Conservation (phyloP, 805 yeast genomes). For the Candida nemodendra region DNA sequence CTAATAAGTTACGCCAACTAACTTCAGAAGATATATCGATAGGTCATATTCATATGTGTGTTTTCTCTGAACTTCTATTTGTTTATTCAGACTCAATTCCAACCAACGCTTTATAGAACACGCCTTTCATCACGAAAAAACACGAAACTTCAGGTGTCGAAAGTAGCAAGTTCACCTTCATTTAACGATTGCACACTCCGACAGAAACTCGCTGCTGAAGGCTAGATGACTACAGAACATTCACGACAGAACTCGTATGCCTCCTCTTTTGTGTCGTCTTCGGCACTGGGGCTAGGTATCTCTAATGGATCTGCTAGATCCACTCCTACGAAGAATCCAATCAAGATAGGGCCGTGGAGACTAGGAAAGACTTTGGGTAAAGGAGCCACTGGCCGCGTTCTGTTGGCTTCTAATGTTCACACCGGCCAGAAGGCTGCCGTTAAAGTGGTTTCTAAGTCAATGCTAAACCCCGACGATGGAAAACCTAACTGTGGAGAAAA, state of each 20-base stretch:
- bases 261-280: conserved; percentile 49
- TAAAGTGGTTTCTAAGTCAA: conserved; percentile 88
- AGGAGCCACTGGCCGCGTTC: conserved; percentile 95
- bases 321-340: conserved; percentile 36
- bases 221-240: conserved; percentile 39
- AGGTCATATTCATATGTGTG: not conserved
- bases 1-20: no score
- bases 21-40: no score
- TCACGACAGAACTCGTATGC: conserved; percentile 63
- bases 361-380: conserved; percentile 91
- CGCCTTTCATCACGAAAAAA: no score
- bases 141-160: no score
- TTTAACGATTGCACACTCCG: no score
- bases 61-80: not conserved
- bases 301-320: conserved; percentile 18
- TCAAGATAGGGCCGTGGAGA: conserved; percentile 89
- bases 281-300: conserved; percentile 37
- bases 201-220: no score
- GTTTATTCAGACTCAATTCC: no score
- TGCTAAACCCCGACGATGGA: conserved; percentile 41
- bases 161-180: no score
- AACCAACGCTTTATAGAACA: no score
- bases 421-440: conserved; percentile 94
- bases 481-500: conserved; percentile 24
- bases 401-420: conserved; percentile 81